Base-by-base conservation (phyloP, 1,139 yeast genomes). In the Candida sp. region DNA sequence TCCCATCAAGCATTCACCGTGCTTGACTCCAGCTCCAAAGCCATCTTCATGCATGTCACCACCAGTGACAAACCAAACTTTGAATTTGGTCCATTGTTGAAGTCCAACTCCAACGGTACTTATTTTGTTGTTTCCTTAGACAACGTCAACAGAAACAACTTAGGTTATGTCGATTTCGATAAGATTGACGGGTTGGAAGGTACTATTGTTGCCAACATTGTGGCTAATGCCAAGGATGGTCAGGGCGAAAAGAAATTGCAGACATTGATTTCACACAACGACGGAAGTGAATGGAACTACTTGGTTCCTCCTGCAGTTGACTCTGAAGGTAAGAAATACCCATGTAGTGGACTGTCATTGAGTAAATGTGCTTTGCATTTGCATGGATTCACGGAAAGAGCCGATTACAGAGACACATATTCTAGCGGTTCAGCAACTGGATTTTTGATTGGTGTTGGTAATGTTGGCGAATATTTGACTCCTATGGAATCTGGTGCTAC, bases 31-130 rank as follows among this genome's bases (percentile, higher is more conserved):
- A 80, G 81, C 37, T 80, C 93, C 0, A 84, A 88, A 35, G 83
- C 97, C 0, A 76, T 94, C 5, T 88, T 93, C 68, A 68, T 94
- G 72, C 98, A 92, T 66, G 89, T 92, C 6, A 89, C 97, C 0
- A 86, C 92, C 0, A 77, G 77, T 57, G 67, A 73, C 27, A 76
- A 75, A 6, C 53, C 63, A 0, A 84, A 80, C 7, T 66, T 71
- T 8, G 96, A 91, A 60, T 86, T 68, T 68, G 99, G 99, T 7
- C 77, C 91, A 0, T 74, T 96, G n/a, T 75, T 94, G 61, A 94
- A 94, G 63, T 90, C 97, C 0, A 93, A 94, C 65, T 89, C 90
- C n/a, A 91, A 93, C 61, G 99, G 99, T 54, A 92, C 98, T 0
- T 84, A 90, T n/a, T 93, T 90, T 65, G 94, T 90, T 3, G 73